Percentiles rank a stretch among this genome's conserved stretches.
Conservation (phyloP, 2,329 filamentous ascomycete species). For the Bipolaris oryzae region DNA sequence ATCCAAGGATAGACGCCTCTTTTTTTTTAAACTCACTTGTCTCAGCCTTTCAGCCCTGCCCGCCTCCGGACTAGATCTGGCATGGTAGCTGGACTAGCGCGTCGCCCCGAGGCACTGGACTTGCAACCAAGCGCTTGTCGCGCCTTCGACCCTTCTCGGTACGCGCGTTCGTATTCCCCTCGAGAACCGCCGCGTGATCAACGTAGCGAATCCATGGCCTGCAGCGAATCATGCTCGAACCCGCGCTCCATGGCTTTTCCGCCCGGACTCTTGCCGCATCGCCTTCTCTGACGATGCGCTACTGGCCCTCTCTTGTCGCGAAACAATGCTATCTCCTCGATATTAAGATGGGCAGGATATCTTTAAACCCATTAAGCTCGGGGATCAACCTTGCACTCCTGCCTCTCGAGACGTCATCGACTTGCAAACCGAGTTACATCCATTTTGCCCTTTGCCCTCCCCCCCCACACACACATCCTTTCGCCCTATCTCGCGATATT, state of each 20-base stretch:
- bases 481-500: too few species aligned
- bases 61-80: background rate
- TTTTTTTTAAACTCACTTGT: background rate
- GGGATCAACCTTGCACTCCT: too few species aligned
- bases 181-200: background rate
- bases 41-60: background rate
- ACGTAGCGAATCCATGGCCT: too few species aligned
- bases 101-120: background rate
- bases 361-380: too few species aligned
- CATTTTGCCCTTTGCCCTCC: too few species aligned
- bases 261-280: background rate
- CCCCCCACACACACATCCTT: too few species aligned
- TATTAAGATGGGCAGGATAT: too few species aligned
- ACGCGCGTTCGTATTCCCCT: background rate
- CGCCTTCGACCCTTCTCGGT: background rate
- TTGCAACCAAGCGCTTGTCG: background rate
- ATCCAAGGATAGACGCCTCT: background rate
- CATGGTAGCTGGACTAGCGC: background rate
- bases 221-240: background rate
- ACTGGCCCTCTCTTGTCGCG: background rate
- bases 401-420: too few species aligned
- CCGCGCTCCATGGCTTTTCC: background rate
- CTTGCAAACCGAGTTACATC: too few species aligned
- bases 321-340: too few species aligned
- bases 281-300: background rate